Conservation (phyloP, 2,329 filamentous ascomycete genomes). For the Botrytis hyacinthi region DNA sequence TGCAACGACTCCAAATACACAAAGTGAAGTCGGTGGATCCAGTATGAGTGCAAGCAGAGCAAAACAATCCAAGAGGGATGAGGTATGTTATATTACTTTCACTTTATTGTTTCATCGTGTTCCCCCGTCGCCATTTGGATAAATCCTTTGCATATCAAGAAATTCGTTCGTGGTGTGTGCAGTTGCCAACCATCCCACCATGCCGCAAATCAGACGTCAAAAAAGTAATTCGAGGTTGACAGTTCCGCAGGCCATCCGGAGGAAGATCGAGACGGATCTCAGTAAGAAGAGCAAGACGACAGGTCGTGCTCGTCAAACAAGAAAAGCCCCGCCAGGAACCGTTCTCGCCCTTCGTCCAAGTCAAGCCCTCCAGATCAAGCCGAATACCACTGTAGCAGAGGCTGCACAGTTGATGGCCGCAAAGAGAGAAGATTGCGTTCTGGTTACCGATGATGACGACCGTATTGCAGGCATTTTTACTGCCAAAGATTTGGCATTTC, state of each 20-base stretch:
- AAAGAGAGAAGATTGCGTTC: conserved; percentile 95
- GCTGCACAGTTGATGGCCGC: conserved; percentile 98
- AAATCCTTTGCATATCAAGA: neutral
- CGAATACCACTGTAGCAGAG: conserved; percentile 87
- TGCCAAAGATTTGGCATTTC: conserved; percentile 95
- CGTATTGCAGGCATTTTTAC: conserved; percentile 98
- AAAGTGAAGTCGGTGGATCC: conserved; percentile 55
- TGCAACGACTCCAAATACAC: conserved; percentile 41
- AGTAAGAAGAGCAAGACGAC: conserved; percentile 91
- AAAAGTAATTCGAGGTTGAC: conserved; percentile 19
- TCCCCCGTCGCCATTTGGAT: neutral
- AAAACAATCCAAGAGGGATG: conserved; percentile 96
- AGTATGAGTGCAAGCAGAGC: conserved; percentile 89
- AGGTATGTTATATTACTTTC: conserved; percentile 60
- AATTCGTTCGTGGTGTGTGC: neutral
- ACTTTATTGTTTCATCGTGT: neutral
- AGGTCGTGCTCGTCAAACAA: conserved; percentile 74
- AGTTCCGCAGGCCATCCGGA: conserved; percentile 76
- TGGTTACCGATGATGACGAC: conserved; percentile 97
- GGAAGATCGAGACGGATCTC: conserved; percentile 95
- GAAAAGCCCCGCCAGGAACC: conserved; percentile 93
- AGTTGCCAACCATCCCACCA: conserved; percentile 1
- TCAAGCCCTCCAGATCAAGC: conserved; percentile 96
- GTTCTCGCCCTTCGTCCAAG: conserved; percentile 95
- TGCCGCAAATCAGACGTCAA: conserved; percentile 21